Base-by-base conservation (phyloP, 2,329 filamentous ascomycete species). In the Zarea fungicola region DNA sequence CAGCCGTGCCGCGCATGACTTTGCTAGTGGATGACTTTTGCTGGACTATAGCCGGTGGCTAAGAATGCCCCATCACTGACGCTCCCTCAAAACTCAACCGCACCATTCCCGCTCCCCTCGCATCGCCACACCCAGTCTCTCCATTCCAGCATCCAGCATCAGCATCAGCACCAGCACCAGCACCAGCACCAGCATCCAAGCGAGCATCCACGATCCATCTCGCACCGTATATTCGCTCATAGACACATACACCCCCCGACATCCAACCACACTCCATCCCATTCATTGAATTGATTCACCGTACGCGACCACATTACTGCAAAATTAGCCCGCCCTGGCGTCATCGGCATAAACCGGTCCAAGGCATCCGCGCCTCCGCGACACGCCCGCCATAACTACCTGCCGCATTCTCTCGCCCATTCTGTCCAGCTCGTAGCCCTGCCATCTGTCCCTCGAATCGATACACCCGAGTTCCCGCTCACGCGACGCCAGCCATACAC, bases 321-420 rank as follows among this genome's bases (percentile, higher is more conserved):
- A 25, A 4, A 16, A 22, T 34, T 39, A 43, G 25, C 40, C 43
- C 26, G 29, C 23, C 39, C 22, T 39, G 44, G 18, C 35, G 35
- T 40, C 44, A n/a, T 35, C 44, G 47, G 39, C 39, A 49, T 31
- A 29, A 43, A 23, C 32, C 40, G 39, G 40, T 35, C 40, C 40
- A 49, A 49, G 40, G 40, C 47, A 43, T 49, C 40, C 31, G 40
- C 40, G 47, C 40, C 47, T 43, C 47, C 40, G 40, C 47, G 47
- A 49, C 47, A 39, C 47, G 32, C 47, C 47, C n/a, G n/a, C n/a
- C n/a, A n/a, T 19, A 21, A 21, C 8, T 26, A 25, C 34, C 40
- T 18, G 22, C 19, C 13, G 14, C 14, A 16, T 37, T 18, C 7
- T 31, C 13, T 22, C 19, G 31, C n/a, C 13, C 35, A 13, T n/a